These are phyloP conservation scores for Talaromyces sp. DNA, from an alignment of 2,329 filamentous ascomycete genomes.

Conservation along the genomic window DNA sequence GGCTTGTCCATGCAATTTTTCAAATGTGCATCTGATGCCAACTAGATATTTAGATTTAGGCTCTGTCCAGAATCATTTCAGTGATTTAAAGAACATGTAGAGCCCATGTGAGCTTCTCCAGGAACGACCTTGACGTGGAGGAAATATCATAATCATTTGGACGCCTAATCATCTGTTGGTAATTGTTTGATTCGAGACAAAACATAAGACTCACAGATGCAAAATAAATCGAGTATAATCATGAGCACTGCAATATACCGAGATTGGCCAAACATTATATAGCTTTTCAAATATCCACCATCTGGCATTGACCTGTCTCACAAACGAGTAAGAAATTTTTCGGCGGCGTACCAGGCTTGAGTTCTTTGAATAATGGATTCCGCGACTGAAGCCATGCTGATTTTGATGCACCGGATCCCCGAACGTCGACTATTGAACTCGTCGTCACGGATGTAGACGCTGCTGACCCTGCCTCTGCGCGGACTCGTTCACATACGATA, in stretches of 20 bases:
- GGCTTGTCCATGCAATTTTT: neutral
- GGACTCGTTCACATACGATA: conserved; percentile 26
- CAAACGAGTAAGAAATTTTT: conserved; percentile 41
- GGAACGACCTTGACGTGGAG: neutral
- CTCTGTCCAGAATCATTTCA: neutral
- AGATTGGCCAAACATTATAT: neutral
- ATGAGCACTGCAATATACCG: neutral
- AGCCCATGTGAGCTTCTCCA: neutral
- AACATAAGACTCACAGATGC: neutral
- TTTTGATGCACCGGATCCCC: conserved; percentile 27
- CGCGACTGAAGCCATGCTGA: conserved; percentile 39
- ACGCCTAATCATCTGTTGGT: neutral
- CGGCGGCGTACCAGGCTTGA: conserved; percentile 31
- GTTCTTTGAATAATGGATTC: conserved; percentile 36
- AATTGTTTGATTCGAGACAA: neutral
- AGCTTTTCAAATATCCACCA: conserved; percentile 29
- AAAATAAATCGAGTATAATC: neutral
- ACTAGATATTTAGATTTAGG: neutral
- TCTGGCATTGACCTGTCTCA: conserved; percentile 36
- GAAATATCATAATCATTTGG: neutral
- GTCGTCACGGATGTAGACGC: conserved; percentile 33
- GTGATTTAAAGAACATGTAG: neutral
- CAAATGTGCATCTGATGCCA: neutral
- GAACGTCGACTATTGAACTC: conserved; percentile 37
- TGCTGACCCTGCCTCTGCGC: conserved; percentile 32